Percentiles rank a stretch among this genome's conserved stretches.
Conservation (phyloP, 2,329 filamentous ascomycete genomes). For the Trichophyton equinum region DNA sequence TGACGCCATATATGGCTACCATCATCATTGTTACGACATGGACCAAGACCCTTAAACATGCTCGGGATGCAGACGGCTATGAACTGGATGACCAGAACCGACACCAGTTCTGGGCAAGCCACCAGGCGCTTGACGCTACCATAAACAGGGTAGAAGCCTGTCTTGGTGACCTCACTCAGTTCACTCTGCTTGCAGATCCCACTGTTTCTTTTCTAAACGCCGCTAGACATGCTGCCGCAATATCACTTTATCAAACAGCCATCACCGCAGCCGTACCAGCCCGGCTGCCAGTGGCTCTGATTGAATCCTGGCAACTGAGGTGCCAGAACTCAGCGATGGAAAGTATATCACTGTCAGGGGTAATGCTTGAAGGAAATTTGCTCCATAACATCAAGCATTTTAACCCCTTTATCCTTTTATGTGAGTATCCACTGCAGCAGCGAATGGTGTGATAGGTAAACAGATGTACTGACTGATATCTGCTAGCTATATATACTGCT, state of each 20-base stretch:
- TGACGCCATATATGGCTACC: slow-evolving; percentile 1
- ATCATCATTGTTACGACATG: slow-evolving; percentile 3
- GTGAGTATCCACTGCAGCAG: neutral
- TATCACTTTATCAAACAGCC: slow-evolving; percentile 3
- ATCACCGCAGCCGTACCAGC: neutral
- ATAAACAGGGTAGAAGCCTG: neutral
- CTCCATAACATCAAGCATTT: slow-evolving; percentile 4
- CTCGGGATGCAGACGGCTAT: neutral
- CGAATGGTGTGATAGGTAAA: too few species aligned
- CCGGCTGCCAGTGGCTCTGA: neutral
- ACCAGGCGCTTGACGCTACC: neutral
- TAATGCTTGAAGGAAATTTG: slow-evolving; percentile 2
- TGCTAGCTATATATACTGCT: neutral
- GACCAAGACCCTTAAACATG: neutral
- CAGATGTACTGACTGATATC: neutral
- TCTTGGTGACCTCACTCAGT: slow-evolving; percentile 2
- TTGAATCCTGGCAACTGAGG: slow-evolving; percentile 2
- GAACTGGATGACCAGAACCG: slow-evolving; percentile 2
- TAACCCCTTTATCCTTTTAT: slow-evolving; percentile 5
- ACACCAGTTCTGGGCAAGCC: slow-evolving; percentile 5
- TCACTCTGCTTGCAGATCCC: neutral
- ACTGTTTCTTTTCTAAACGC: slow-evolving; percentile 1
- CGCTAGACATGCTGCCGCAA: slow-evolving; percentile 1
- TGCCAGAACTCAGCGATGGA: slow-evolving; percentile 4
- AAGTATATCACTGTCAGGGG: neutral